phyloP scores from a whole-genome alignment of 805 yeast species.

The Ascoidea asiatica region DNA sequence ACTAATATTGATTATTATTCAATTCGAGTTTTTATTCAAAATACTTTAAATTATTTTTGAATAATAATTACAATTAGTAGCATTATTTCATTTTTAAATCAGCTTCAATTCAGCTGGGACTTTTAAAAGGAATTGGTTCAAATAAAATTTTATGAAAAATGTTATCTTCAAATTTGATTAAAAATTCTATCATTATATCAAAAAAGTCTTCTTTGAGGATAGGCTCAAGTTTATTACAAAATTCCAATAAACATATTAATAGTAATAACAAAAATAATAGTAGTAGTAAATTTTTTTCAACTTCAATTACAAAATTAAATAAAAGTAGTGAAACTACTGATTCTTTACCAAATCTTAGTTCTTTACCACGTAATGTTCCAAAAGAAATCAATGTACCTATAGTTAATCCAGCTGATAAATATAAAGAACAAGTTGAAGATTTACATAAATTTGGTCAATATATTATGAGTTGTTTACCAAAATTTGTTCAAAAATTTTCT shows the following conservation, averaged over 20 bases:
- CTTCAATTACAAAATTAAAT: background rate
- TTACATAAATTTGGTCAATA: slow-evolving; percentile 74
- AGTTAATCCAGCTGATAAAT: slow-evolving; percentile 68
- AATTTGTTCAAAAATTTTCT: slow-evolving; percentile 67
- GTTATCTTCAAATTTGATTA: no score
- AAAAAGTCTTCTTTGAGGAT: no score
- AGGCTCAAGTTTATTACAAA: no score
- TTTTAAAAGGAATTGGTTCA: no score
- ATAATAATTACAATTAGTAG: background rate
- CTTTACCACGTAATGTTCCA: slow-evolving; percentile 10
- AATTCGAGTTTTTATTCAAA: background rate
- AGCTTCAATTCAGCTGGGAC: no score
- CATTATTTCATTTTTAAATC: background rate
- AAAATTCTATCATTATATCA: no score
- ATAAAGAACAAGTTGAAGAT: slow-evolving; percentile 51
- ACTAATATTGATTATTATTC: background rate
- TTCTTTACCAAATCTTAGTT: slow-evolving; percentile 4
- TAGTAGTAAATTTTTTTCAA: background rate
- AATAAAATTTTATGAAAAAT: no score
- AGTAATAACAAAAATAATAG: no score
- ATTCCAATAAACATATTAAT: no score
- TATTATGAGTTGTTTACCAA: slow-evolving; percentile 66
- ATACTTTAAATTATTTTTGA: no score
- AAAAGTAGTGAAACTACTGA: background rate
- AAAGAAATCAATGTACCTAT: slow-evolving; percentile 8